Percentiles rank a stretch among this genome's conserved stretches.
These are phyloP conservation scores for Paraconiothyrium brasiliense DNA, from an alignment of 2,329 filamentous ascomycete genomes.

Conservation along the genomic window DNA sequence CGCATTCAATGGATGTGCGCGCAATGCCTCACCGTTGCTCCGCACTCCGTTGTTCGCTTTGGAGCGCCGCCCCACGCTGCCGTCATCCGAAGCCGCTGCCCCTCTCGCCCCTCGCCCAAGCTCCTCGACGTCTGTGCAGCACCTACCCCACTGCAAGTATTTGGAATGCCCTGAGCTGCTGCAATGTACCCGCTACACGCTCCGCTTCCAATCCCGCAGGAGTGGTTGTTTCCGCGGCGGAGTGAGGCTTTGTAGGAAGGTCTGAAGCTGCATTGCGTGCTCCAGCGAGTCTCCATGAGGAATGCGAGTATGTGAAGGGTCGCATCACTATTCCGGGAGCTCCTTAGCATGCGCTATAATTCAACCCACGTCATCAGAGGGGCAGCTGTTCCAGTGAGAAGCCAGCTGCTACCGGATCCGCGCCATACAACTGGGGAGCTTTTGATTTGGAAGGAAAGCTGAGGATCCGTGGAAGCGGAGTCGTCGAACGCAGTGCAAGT, in stretches of 20 bases:
- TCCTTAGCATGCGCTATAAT: neutral
- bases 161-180: slow-evolving; percentile 11
- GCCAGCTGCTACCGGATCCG: neutral
- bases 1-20: too few relatives aligned
- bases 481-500: neutral
- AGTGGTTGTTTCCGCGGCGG: neutral
- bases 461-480: slow-evolving; percentile 3
- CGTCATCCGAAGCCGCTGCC: neutral
- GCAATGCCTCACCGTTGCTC: neutral
- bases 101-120: neutral
- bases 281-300: too few relatives aligned
- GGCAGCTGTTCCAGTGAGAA: neutral
- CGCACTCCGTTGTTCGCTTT: neutral
- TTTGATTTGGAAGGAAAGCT: neutral
- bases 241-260: too few relatives aligned
- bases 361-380: neutral
- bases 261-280: neutral
- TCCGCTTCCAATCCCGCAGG: neutral
- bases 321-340: neutral
- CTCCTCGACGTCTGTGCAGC: slow-evolving; percentile 13
- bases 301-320: neutral
- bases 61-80: neutral
- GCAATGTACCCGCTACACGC: neutral
- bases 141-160: slow-evolving; percentile 19
- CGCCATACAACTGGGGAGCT: neutral